Percentiles rank a stretch among this genome's conserved stretches.
phyloP scores from a whole-genome alignment of 225 moss, liverwort and hornwort species.

The Takakia lepidozioides region DNA sequence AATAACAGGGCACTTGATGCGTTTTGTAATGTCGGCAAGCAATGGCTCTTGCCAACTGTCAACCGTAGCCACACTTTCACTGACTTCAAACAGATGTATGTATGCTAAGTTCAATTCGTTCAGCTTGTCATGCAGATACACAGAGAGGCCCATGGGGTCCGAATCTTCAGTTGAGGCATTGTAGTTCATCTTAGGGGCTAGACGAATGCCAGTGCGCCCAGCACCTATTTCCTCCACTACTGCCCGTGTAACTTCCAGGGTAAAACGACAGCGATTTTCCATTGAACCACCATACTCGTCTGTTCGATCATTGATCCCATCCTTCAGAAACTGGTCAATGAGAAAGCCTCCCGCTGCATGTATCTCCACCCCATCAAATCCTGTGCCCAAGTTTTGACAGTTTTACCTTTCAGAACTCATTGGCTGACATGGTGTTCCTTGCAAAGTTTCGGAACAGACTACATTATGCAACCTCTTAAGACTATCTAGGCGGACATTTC shows the following conservation, averaged over 20 bases:
- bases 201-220: conserved; percentile 16
- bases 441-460: no score
- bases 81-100: conserved; percentile 46
- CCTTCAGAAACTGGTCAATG: conserved; percentile 32
- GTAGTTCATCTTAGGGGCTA: conserved; percentile 22
- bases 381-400: neutral
- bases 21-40: conserved; percentile 11
- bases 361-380: conserved; percentile 32
- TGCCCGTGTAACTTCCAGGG: conserved; percentile 22
- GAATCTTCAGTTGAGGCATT: conserved; percentile 27
- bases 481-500: no score
- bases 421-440: neutral
- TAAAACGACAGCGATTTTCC: conserved; percentile 28
- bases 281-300: conserved; percentile 28
- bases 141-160: conserved; percentile 25
- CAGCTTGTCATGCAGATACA: conserved; percentile 31
- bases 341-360: conserved; percentile 37
- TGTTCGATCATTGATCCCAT: conserved; percentile 26
- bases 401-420: neutral
- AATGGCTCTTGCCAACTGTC: conserved; percentile 1
- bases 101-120: conserved; percentile 42
- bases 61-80: conserved; percentile 11
- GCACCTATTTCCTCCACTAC: conserved; percentile 22
- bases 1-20: conserved; percentile 25
- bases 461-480: no score